Evolutionary conservation across 139 green algal species (phyloP).

Genomic region (Trebouxia sp.): DNA sequence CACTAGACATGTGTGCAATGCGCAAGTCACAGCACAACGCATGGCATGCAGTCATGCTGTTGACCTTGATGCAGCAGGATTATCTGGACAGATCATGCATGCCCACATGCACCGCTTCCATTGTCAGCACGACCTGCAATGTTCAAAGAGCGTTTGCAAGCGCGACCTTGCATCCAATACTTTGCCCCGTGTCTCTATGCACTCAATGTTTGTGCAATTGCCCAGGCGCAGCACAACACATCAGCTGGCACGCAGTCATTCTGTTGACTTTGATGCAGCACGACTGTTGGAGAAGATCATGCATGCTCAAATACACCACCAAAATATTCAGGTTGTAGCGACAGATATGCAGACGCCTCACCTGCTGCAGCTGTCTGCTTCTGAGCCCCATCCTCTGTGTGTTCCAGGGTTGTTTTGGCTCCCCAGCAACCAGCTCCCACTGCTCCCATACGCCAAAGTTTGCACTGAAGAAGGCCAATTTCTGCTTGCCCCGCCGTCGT

Average conservation of each 20-base stretch:
- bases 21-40: too few relatives aligned
- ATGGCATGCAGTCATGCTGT: slow-evolving; percentile 29
- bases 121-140: slow-evolving; percentile 41
- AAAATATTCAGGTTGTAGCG: too few relatives aligned
- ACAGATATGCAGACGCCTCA: not conserved
- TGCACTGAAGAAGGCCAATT: slow-evolving; percentile 69
- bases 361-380: slow-evolving; percentile 56
- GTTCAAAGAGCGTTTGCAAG: too few relatives aligned
- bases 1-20: too few relatives aligned
- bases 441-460: slow-evolving; percentile 80
- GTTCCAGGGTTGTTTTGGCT: slow-evolving; percentile 43
- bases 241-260: too few relatives aligned
- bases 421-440: slow-evolving; percentile 56
- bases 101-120: slow-evolving; percentile 56
- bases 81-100: slow-evolving; percentile 3
- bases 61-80: slow-evolving; percentile 18
- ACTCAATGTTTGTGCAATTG: too few relatives aligned
- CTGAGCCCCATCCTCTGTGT: slow-evolving; percentile 41
- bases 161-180: too few relatives aligned
- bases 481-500: slow-evolving; percentile 43
- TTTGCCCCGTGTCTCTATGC: too few relatives aligned
- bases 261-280: not conserved
- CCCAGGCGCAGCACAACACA: too few relatives aligned
- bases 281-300: not conserved
- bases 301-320: not conserved